These are phyloP conservation scores for Psilocybe mexicana DNA, from an alignment of 1,284 basidiomycete species.

Conservation along the genomic window DNA sequence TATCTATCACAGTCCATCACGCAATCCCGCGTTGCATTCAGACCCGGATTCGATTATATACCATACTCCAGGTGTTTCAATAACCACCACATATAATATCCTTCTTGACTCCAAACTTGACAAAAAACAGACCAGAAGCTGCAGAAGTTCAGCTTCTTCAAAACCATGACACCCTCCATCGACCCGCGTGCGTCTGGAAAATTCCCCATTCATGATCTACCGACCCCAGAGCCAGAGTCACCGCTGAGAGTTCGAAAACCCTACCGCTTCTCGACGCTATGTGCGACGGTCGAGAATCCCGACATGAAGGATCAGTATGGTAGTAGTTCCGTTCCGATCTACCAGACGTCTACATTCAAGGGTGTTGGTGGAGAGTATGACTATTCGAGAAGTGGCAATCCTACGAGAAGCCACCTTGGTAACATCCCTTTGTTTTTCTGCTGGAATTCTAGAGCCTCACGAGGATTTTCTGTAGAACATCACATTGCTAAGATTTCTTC, in stretches of 20 bases:
- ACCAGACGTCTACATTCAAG: constrained; percentile 98
- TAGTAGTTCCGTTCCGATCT: constrained; percentile 93
- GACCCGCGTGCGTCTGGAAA: constrained; percentile 27
- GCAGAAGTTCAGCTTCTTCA: neutral
- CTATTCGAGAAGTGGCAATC: constrained; percentile 95
- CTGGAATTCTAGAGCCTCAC: constrained; percentile 6
- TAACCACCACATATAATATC: neutral
- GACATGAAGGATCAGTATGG: constrained; percentile 95
- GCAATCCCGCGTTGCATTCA: constrained; percentile 28
- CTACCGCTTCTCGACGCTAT: constrained; percentile 82
- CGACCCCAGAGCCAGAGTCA: constrained; percentile 78
- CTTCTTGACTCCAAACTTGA: neutral
- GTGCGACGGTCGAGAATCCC: constrained; percentile 89
- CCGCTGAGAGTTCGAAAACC: constrained; percentile 65
- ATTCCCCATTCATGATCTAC: constrained; percentile 39
- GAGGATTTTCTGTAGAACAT: constrained; percentile 60
- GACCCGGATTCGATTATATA: constrained; percentile 8
- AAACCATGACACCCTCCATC: constrained; percentile 31
- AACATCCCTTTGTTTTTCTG: constrained; percentile 30
- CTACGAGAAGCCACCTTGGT: constrained; percentile 94
- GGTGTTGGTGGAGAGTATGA: constrained; percentile 90
- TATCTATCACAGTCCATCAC: constrained; percentile 37
- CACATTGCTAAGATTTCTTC: constrained; percentile 95
- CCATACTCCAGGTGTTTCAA: constrained; percentile 8
- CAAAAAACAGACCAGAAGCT: neutral